Evolutionary conservation across 2,329 filamentous ascomycete species (phyloP).

Genomic region (Cladophialophora immunda): DNA sequence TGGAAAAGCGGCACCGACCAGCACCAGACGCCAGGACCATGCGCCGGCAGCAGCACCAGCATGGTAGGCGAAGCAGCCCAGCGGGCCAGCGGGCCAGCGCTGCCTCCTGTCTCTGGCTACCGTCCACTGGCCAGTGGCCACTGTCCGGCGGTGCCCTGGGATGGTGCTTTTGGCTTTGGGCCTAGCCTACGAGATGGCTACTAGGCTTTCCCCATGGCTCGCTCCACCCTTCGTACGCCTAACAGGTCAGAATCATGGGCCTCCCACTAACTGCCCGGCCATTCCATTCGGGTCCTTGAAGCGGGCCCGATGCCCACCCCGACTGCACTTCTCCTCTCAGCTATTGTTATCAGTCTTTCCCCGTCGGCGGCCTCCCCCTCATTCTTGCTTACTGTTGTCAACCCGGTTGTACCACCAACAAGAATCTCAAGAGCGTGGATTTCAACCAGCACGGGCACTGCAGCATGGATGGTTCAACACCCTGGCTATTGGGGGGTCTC

Average conservation of each 20-base stretch:
- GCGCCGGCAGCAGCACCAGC: conserved; percentile 17
- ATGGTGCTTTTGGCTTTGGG: conserved; percentile 4
- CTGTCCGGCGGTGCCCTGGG: background rate
- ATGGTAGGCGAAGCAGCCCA: conserved; percentile 15
- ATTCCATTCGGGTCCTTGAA: conserved; percentile 1
- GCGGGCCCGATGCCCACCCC: conserved; percentile 1
- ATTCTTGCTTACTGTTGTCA: background rate
- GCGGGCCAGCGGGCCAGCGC: conserved; percentile 11
- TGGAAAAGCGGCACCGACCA: conserved; percentile 21
- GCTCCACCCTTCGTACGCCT: background rate
- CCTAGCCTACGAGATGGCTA: background rate
- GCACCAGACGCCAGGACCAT: conserved; percentile 14
- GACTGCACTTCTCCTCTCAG: background rate
- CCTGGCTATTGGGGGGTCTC: background rate
- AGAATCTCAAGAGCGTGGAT: conserved; percentile 12
- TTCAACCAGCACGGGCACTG: conserved; percentile 18
- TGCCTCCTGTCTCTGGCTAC: conserved; percentile 14
- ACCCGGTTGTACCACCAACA: conserved; percentile 8
- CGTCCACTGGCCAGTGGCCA: background rate
- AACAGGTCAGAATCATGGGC: conserved; percentile 5
- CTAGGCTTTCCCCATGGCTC: background rate
- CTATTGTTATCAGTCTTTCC: background rate
- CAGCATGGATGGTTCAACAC: conserved; percentile 2
- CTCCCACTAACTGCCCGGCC: conserved; percentile 1
- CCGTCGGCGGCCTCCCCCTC: background rate